phyloP scores from a whole-genome alignment of 768 basidiomycete species.

The Kwoniella pini region DNA sequence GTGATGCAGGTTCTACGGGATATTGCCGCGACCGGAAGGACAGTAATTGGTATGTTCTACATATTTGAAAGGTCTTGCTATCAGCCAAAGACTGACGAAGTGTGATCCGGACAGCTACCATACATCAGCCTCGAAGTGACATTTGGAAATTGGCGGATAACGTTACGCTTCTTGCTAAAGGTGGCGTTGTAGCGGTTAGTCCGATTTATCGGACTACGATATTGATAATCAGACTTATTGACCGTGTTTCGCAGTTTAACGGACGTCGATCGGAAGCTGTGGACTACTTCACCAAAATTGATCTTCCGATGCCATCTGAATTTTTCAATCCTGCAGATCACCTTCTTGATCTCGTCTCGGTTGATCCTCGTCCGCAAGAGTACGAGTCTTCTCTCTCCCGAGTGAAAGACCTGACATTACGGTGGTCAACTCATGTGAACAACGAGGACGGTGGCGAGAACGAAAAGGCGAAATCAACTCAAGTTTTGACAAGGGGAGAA shows the following conservation, averaged over 20 bases:
- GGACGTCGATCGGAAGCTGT: constrained; percentile 49
- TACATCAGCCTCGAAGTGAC: constrained; percentile 56
- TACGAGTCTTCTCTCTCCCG: constrained; percentile 29
- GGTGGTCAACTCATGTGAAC: constrained; percentile 17
- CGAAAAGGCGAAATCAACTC: constrained; percentile 18
- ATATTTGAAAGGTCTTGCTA: too few relatives aligned
- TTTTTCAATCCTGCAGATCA: constrained; percentile 64
- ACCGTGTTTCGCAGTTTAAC: constrained; percentile 30
- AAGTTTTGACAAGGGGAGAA: constrained; percentile 22
- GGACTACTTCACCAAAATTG: constrained; percentile 53
- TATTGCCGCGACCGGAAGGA: constrained; percentile 57
- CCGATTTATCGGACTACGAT: not conserved
- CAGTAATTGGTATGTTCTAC: constrained; percentile 56
- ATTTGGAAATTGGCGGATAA: constrained; percentile 55
- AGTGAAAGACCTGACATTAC: constrained; percentile 26
- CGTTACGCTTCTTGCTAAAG: constrained; percentile 53
- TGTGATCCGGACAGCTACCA: too few relatives aligned
- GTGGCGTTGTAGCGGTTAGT: constrained; percentile 47
- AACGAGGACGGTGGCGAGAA: constrained; percentile 16
- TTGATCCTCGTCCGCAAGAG: constrained; percentile 40
- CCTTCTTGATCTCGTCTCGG: constrained; percentile 62
- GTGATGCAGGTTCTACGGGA: constrained; percentile 58
- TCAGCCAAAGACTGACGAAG: too few relatives aligned
- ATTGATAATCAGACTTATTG: not conserved
- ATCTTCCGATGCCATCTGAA: constrained; percentile 53